These are phyloP conservation scores for Cystobasidium sp. DNA, from an alignment of 1,284 basidiomycete genomes.

Conservation along the genomic window DNA sequence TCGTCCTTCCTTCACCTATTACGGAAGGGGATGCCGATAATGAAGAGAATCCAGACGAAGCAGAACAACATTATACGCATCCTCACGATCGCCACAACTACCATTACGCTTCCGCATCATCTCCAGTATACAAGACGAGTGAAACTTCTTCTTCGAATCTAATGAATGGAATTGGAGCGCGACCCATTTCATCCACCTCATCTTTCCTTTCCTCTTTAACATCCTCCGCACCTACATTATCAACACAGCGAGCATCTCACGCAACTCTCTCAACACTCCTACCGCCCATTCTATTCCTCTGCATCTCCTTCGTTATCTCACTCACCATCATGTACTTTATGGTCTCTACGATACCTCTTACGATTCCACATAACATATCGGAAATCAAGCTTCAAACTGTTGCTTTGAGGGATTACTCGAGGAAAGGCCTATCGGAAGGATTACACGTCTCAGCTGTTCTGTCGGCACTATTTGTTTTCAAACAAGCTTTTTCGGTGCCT, in stretches of 20 bases:
- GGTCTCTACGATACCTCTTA: slow-evolving; percentile 9
- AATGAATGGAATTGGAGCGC: not conserved
- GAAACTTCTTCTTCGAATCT: not conserved
- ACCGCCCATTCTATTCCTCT: slow-evolving; percentile 51
- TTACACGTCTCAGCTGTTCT: slow-evolving; percentile 42
- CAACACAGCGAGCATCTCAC: slow-evolving; percentile 6
- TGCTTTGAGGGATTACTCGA: slow-evolving; percentile 38
- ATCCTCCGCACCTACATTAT: slow-evolving; percentile 8
- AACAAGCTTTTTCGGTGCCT: slow-evolving; percentile 55
- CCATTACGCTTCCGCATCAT: not conserved
- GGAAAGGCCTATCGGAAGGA: slow-evolving; percentile 32
- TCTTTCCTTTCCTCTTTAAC: slow-evolving; percentile 13
- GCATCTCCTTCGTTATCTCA: slow-evolving; percentile 51
- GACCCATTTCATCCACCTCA: slow-evolving; percentile 4
- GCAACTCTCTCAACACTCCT: slow-evolving; percentile 44
- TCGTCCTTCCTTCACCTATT: slow-evolving; percentile 15
- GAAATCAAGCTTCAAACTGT: slow-evolving; percentile 37
- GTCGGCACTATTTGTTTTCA: slow-evolving; percentile 52
- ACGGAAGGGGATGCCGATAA: slow-evolving; percentile 6
- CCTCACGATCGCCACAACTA: slow-evolving; percentile 6
- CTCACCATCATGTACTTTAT: slow-evolving; percentile 48
- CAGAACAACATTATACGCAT: not conserved
- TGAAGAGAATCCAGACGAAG: not conserved
- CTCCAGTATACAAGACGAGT: not conserved
- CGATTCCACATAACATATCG: slow-evolving; percentile 39